Conservation (phyloP, 306 rosid species). For the Myrica gale region DNA sequence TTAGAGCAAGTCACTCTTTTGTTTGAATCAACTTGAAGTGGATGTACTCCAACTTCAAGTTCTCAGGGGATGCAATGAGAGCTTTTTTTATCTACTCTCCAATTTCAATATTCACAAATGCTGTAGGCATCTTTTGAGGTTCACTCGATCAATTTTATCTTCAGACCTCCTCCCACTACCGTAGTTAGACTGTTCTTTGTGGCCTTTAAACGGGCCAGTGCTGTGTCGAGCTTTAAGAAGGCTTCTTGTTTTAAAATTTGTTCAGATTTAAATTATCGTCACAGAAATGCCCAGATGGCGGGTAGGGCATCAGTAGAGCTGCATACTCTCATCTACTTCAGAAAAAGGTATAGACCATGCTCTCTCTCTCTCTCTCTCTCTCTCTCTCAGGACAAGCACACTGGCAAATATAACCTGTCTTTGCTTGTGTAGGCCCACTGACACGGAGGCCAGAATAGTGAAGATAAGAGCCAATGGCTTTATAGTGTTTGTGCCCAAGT, state of each 20-base stretch:
- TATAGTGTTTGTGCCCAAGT: conserved; percentile 96
- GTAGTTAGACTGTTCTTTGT: background rate
- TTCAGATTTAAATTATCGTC: conserved; percentile 92
- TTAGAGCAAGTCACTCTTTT: background rate
- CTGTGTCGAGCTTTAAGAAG: conserved; percentile 11
- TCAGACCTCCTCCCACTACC: background rate
- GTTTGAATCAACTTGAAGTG: background rate
- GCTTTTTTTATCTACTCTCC: background rate
- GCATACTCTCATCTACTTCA: conserved; percentile 78
- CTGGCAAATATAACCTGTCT: conserved; percentile 18
- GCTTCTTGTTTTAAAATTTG: conserved; percentile 24
- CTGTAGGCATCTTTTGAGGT: background rate
- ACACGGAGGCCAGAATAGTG: conserved; percentile 87
- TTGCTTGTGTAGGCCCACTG: conserved; percentile 69
- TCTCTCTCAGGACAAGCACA: conserved; percentile 21
- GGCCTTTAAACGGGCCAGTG: background rate
- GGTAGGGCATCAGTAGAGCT: conserved; percentile 93
- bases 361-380: conserved; percentile 5
- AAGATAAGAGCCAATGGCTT: conserved; percentile 94
- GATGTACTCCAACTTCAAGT: background rate
- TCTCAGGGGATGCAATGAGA: background rate
- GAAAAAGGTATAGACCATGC: conserved; percentile 50
- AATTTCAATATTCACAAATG: background rate
- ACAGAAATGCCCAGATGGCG: conserved; percentile 96
- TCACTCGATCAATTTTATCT: background rate